These are phyloP conservation scores for Penicillium sp. DNA, from an alignment of 2,329 filamentous ascomycete genomes.

Conservation along the genomic window DNA sequence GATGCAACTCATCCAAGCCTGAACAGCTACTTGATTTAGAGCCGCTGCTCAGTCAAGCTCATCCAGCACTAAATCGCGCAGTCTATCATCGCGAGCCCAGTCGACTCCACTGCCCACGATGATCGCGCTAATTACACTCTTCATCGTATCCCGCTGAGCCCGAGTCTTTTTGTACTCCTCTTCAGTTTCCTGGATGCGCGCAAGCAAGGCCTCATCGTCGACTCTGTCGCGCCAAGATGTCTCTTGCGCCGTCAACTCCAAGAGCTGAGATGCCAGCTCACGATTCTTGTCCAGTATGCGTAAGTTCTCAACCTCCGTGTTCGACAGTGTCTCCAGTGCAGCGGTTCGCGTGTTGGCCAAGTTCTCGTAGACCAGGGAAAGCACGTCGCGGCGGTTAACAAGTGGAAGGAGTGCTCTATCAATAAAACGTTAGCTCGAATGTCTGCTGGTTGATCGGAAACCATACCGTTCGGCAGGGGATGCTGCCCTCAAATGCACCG, in stretches of 20 bases:
- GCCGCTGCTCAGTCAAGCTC: constrained; percentile 45
- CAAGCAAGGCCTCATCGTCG: constrained; percentile 49
- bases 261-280: constrained; percentile 58
- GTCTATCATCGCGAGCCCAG: constrained; percentile 66
- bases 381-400: constrained; percentile 62
- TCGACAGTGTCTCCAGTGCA: constrained; percentile 51
- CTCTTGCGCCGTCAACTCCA: constrained; percentile 59
- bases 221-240: constrained; percentile 50
- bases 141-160: constrained; percentile 69
- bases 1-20: no score
- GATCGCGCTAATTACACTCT: constrained; percentile 72
- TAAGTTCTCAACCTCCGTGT: constrained; percentile 57
- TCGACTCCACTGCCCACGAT: constrained; percentile 78
- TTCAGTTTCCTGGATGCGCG: constrained; percentile 58
- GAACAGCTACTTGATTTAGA: no score
- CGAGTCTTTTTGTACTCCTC: constrained; percentile 58
- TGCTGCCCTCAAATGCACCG: constrained; percentile 65
- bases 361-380: constrained; percentile 61
- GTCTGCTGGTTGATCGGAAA: not conserved
- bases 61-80: constrained; percentile 69
- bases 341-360: constrained; percentile 53
- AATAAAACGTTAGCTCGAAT: not conserved
- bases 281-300: constrained; percentile 58
- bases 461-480: constrained; percentile 65
- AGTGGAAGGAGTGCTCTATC: constrained; percentile 63